These are phyloP conservation scores for Centrapalus pauciflorus DNA, from an alignment of 129 eudicot species.

Conservation along the genomic window DNA sequence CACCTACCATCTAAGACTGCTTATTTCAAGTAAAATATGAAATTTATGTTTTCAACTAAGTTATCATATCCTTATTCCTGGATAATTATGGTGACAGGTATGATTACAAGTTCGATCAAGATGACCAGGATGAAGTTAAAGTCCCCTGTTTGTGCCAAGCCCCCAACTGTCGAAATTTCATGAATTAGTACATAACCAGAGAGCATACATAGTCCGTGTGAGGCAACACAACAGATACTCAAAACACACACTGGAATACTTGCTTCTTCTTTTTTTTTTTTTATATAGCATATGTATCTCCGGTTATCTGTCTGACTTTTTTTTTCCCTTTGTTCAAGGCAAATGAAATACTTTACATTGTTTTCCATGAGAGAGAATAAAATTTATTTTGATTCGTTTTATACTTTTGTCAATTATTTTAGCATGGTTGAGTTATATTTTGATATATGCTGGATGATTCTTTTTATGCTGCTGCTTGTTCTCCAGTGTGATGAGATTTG, in stretches of 20 bases:
- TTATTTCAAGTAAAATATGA: neutral
- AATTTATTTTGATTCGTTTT: neutral
- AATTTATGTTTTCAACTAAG: neutral
- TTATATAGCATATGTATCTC: no score
- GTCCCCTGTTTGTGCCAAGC: constrained; percentile 84
- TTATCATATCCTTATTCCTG: neutral
- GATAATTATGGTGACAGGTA: constrained; percentile 46
- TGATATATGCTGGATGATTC: no score
- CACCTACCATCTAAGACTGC: no score
- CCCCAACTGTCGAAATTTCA: constrained; percentile 69
- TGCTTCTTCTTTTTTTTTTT: no score
- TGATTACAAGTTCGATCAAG: constrained; percentile 81
- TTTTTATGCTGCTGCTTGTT: no score
- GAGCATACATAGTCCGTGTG: no score
- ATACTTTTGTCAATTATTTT: neutral
- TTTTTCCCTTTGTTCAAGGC: no score
- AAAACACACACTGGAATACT: neutral
- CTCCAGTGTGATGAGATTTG: no score
- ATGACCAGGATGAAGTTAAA: constrained; percentile 68
- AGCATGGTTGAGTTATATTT: no score
- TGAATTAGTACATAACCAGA: constrained; percentile 40
- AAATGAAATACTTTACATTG: no score
- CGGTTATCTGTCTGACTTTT: no score
- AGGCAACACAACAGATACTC: neutral
- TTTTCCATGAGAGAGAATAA: no score